Evolutionary conservation across 2,329 filamentous ascomycete genomes (phyloP).

Genomic region (Aurifilum marmelostoma): DNA sequence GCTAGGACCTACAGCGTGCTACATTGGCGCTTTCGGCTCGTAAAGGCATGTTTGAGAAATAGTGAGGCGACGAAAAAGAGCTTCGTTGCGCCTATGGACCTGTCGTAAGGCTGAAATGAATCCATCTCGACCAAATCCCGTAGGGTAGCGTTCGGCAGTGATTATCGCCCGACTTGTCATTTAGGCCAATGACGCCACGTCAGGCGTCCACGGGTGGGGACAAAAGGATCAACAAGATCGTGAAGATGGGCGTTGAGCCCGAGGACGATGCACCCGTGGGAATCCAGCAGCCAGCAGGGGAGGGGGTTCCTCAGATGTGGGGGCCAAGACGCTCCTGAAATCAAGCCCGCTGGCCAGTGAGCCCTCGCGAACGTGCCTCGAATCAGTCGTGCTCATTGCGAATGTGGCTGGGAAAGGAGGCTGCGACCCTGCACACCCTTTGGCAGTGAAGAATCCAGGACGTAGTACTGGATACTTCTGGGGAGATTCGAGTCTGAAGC

Average conservation of each 20-base stretch:
- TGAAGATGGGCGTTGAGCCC: slow-evolving; percentile 18
- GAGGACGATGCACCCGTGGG: slow-evolving; percentile 23
- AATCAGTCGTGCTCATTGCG: not conserved
- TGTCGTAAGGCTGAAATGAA: slow-evolving; percentile 27
- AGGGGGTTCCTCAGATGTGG: slow-evolving; percentile 12
- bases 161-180: not conserved
- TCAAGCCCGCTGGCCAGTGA: slow-evolving; percentile 21
- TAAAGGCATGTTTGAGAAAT: not conserved
- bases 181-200: slow-evolving; percentile 18
- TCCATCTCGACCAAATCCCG: slow-evolving; percentile 20
- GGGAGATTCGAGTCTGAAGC: not conserved
- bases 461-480: not conserved
- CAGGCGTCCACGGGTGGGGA: slow-evolving; percentile 3
- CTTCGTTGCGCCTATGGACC: not conserved
- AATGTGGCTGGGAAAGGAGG: not conserved
- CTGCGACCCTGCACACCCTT: not conserved
- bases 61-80: not conserved
- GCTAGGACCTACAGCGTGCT: not conserved
- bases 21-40: not conserved
- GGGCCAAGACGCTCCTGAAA: slow-evolving; percentile 23
- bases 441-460: not conserved
- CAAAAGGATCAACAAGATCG: slow-evolving; percentile 22
- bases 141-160: slow-evolving; percentile 27
- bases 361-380: not conserved
- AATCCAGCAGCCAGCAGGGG: slow-evolving; percentile 20